Percentiles rank a stretch among this genome's conserved stretches.
Conservation (phyloP, 208 protist species). For the Vickermania ingenoplastis region DNA sequence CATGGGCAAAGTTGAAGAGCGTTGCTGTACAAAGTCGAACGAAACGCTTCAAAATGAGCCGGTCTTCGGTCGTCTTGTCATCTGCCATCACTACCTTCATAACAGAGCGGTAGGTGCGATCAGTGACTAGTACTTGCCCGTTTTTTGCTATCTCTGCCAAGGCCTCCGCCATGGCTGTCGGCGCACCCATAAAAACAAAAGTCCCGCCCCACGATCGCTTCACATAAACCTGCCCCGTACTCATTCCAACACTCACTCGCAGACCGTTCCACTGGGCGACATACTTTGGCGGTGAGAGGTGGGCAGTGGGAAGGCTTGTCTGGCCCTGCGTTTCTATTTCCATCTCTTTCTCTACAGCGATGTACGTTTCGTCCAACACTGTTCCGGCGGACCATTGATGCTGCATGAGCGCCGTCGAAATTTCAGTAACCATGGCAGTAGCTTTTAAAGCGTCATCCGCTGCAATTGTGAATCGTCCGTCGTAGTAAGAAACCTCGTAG, state of each 20-base stretch:
- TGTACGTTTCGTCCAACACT: not conserved
- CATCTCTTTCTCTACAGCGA: not conserved
- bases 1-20: not conserved
- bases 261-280: not conserved
- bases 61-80: not conserved
- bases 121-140: not conserved
- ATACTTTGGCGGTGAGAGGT: not conserved
- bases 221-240: not conserved
- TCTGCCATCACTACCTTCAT: not conserved
- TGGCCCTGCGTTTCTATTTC: not conserved
- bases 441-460: not conserved
- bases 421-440: not conserved
- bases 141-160: not conserved
- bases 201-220: not conserved
- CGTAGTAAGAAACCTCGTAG: not conserved
- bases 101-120: not conserved
- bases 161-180: not conserved
- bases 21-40: not conserved
- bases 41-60: not conserved
- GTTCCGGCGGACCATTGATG: not conserved
- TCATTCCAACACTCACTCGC: not conserved
- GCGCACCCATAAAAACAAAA: not conserved
- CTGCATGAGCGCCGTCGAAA: not conserved
- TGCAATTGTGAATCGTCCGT: not conserved
- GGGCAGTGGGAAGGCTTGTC: not conserved